Evolutionary conservation across 805 yeast species (phyloP).

Genomic region (Grigorovia humatica): DNA sequence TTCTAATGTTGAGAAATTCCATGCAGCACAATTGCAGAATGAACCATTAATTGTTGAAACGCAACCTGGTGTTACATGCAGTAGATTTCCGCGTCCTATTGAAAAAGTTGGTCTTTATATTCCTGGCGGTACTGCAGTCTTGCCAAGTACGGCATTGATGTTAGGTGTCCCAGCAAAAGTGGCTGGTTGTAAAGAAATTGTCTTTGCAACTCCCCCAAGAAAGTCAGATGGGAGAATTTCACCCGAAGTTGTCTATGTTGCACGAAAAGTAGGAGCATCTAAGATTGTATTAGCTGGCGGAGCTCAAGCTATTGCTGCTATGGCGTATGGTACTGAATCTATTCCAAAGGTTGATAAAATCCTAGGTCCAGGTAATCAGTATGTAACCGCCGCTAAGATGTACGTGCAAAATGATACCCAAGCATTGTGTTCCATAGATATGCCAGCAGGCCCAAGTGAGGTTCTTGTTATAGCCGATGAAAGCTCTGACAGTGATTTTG

Average conservation of each 20-base stretch:
- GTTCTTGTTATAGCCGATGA: slow-evolving; percentile 91
- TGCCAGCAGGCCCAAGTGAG: slow-evolving; percentile 99
- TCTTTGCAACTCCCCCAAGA: slow-evolving; percentile 93
- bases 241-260: slow-evolving; percentile 96
- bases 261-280: slow-evolving; percentile 88
- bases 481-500: slow-evolving; percentile 85
- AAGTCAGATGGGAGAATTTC: slow-evolving; percentile 76
- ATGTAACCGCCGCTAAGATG: slow-evolving; percentile 99
- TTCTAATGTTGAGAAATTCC: slow-evolving; percentile 83
- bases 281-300: slow-evolving; percentile 95
- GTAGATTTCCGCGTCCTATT: slow-evolving; percentile 90
- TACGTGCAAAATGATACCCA: slow-evolving; percentile 88
- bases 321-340: slow-evolving; percentile 95
- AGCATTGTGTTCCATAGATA: slow-evolving; percentile 92
- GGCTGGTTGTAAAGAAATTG: slow-evolving; percentile 89
- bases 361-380: slow-evolving; percentile 98
- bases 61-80: slow-evolving; percentile 85
- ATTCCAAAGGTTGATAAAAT: slow-evolving; percentile 93
- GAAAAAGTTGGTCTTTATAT: slow-evolving; percentile 91
- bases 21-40: slow-evolving; percentile 77
- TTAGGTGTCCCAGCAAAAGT: slow-evolving; percentile 97
- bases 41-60: slow-evolving; percentile 80
- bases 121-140: slow-evolving; percentile 98
- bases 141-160: slow-evolving; percentile 97
- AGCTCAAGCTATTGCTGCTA: slow-evolving; percentile 97